A percentile compares a stretch with the other conserved stretches of the same genome.
These are phyloP conservation scores for Phyllosticta paracitricarpa DNA, from an alignment of 2,329 filamentous ascomycete species.

Conservation along the genomic window DNA sequence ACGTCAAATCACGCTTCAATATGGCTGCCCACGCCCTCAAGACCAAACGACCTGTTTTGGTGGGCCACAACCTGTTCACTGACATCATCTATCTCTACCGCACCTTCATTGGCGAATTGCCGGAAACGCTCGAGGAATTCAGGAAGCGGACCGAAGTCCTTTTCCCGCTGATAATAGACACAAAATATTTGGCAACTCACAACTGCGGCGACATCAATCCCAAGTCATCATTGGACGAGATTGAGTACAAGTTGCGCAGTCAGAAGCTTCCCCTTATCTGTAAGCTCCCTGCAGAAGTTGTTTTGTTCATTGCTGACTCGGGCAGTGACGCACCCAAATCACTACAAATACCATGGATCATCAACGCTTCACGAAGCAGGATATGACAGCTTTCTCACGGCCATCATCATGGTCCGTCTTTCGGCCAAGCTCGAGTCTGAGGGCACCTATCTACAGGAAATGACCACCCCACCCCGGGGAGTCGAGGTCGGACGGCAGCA, in stretches of 20 bases:
- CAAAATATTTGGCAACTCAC: conserved; percentile 53
- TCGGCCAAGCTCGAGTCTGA: conserved; percentile 41
- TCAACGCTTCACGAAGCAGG: conserved; percentile 50
- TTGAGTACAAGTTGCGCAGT: conserved; percentile 33
- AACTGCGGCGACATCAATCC: conserved; percentile 44
- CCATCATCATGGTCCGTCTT: conserved; percentile 47
- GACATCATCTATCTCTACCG: conserved; percentile 55
- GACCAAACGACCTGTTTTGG: conserved; percentile 39
- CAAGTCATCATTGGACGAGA: conserved; percentile 38
- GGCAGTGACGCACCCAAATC: conserved; percentile 23
- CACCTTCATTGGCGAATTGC: conserved; percentile 51
- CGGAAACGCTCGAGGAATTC: conserved; percentile 45
- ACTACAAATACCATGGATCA: conserved; percentile 31
- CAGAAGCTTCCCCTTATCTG: conserved; percentile 35
- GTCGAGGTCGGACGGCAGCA: background rate
- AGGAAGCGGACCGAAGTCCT: conserved; percentile 38
- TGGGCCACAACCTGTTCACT: conserved; percentile 57
- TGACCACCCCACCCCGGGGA: background rate
- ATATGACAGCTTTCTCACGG: conserved; percentile 53
- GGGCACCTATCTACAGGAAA: conserved; percentile 20
- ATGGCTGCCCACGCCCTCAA: conserved; percentile 34
- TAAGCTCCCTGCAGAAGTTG: conserved; percentile 7
- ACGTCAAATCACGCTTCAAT: conserved; percentile 28
- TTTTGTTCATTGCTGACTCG: background rate
- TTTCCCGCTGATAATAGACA: conserved; percentile 51